These are phyloP conservation scores for Citeromyces matritensis DNA, from an alignment of 805 yeast genomes.

Conservation along the genomic window DNA sequence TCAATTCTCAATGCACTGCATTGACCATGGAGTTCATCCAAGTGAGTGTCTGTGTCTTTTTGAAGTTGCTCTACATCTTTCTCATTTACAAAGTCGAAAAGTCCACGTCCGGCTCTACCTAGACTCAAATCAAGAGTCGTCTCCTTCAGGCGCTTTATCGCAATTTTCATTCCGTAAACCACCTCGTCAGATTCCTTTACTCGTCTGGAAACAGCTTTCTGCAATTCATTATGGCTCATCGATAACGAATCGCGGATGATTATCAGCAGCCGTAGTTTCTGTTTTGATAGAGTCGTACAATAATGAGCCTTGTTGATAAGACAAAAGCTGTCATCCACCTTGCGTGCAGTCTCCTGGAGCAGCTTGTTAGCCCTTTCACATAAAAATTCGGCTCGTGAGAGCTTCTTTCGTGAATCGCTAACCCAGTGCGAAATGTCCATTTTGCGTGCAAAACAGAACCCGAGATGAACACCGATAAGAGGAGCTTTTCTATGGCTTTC, in stretches of 20 bases:
- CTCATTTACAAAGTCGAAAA: slow-evolving; percentile 35
- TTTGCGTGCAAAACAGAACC: slow-evolving; percentile 4
- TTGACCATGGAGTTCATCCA: slow-evolving; percentile 1
- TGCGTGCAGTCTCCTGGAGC: too few relatives aligned
- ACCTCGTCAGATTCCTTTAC: slow-evolving; percentile 5
- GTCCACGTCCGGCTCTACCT: slow-evolving; percentile 5
- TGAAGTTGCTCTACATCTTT: slow-evolving; percentile 5
- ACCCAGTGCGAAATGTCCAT: slow-evolving; percentile 17
- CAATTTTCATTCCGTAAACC: slow-evolving; percentile 16
- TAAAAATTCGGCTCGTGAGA: slow-evolving; percentile 30
- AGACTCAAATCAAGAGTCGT: slow-evolving; percentile 20
- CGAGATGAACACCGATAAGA: slow-evolving; percentile 1
- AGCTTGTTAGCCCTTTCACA: slow-evolving; percentile 34
- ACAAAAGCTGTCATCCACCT: too few relatives aligned
- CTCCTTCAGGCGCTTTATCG: slow-evolving; percentile 16
- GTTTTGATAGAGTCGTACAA: slow-evolving; percentile 24
- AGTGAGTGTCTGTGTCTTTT: too few relatives aligned
- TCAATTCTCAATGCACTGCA: too few relatives aligned
- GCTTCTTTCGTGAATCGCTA: slow-evolving; percentile 28
- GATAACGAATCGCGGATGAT: slow-evolving; percentile 13
- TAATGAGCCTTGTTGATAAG: too few relatives aligned
- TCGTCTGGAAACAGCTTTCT: slow-evolving; percentile 8
- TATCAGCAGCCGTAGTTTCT: slow-evolving; percentile 28
- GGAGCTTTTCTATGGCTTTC: too few relatives aligned
- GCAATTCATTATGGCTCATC: slow-evolving; percentile 13